Conservation (phyloP, 805 yeast species). For the Saccharomycopsis capsularis region DNA sequence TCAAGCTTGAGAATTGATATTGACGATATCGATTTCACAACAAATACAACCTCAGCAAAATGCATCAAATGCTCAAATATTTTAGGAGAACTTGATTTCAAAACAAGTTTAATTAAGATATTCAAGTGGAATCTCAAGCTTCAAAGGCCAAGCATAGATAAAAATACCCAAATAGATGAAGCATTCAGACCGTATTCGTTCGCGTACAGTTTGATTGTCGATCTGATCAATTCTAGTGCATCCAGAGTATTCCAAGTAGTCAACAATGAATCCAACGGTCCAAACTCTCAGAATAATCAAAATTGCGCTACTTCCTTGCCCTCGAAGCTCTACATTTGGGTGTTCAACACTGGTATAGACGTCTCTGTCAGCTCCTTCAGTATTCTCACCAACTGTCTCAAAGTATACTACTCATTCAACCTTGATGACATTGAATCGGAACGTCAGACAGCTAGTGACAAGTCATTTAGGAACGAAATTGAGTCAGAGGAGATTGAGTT, state of each 20-base stretch:
- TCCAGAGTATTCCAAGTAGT: constrained; percentile 31
- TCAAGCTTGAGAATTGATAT: constrained; percentile 14
- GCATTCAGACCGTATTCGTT: constrained; percentile 32
- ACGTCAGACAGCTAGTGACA: constrained; percentile 7
- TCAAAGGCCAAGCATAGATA: too few relatives aligned
- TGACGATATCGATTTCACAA: constrained; percentile 15
- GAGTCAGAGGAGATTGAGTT: constrained; percentile 36
- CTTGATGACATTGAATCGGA: constrained; percentile 22
- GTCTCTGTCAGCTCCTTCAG: constrained; percentile 31
- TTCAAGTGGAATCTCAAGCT: constrained; percentile 53
- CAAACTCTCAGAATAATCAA: not conserved
- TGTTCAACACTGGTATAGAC: constrained; percentile 33
- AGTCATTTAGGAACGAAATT: constrained; percentile 29
- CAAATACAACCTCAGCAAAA: constrained; percentile 19
- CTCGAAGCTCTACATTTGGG: constrained; percentile 36
- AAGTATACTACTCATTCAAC: constrained; percentile 38
- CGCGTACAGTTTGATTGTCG: constrained; percentile 35
- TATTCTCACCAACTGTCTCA: constrained; percentile 31
- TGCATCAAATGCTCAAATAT: constrained; percentile 34
- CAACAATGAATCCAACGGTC: constrained; percentile 16
- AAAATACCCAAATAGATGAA: constrained; percentile 22
- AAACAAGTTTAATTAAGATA: constrained; percentile 32
- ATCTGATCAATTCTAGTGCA: constrained; percentile 38
- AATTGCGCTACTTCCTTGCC: not conserved
- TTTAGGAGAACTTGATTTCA: constrained; percentile 37